Base-by-base conservation (phyloP, 108 stramenopile genomes). In the Thalassiosira profunda region DNA sequence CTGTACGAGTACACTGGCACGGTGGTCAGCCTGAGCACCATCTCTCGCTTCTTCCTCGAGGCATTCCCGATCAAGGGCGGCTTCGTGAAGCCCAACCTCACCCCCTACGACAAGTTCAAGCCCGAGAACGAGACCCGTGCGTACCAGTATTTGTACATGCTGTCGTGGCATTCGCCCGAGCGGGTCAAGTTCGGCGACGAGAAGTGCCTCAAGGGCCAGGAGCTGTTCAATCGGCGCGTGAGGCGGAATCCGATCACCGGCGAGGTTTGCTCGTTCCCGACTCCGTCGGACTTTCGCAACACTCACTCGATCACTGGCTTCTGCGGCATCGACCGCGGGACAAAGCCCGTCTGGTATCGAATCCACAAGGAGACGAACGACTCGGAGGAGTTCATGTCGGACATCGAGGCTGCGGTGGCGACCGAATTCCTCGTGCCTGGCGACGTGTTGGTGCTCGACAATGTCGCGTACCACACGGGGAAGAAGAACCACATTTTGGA, bases 371-470 rank as follows among this genome's bases (percentile, higher is more conserved):
- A 49, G 1, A 65, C 34, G 11, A 52, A 53, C 18, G 30, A 30
- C 31, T 5, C 49, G 0, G 48, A 53, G 9, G 20, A 51, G 11
- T 65, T 65, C 45, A 4, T 25, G 14, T 12, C 41, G 17, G 18
- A 9, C 4, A 35, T 65, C 42, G 36, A 49, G 11, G 4, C 14
- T 4, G 64, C 64, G 7, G 11, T 38, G 2, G 9, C 21, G 3
- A 23, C 3, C 2, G 51, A 40, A 6, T 53, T 53, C 37, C 42
- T 65, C 5, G 24, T 14, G 18, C 15, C 14, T 1, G 48, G 51
- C 21, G 49, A 65, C 42, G 51, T 65, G 5, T 21, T 65, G 18
- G 51, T 65, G 28, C 23, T 65, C 37, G 64, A 65, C 21, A 53
- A 52, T 25, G 49, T 38, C 11, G 6, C 33, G n/a, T 44, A 51